Base-by-base conservation (phyloP, 1,284 basidiomycete species). In the Ceratobasidium sp. region DNA sequence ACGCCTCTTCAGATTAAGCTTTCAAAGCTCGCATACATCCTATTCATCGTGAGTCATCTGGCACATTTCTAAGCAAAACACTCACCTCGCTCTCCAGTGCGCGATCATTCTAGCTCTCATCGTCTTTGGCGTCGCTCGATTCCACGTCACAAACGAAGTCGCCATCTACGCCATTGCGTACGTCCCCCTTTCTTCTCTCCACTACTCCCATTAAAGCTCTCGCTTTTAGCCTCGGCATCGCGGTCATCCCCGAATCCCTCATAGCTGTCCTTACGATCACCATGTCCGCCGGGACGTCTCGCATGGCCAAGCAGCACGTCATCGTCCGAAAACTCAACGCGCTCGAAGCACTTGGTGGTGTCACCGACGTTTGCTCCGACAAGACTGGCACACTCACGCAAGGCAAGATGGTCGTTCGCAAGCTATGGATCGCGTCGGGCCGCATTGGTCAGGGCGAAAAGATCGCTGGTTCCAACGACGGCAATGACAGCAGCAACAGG, bases 251-350 rank as follows among this genome's bases (percentile, higher is more conserved):
- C 0, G 84, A 84, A 76, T 85, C 85, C 8, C 83, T 87, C 32
- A 83, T 86, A 54, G 86, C 85, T 56, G 80, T 82, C 51, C 77
- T 81, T 54, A 80, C 79, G 29, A 76, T 85, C 77, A 85, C 83
- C 17, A 83, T 84, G 84, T 86, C 88, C 1, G 86, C 87, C 69
- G 89, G 88, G 37, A 40, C 37, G 9, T 40, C 37, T 40, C 37
- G 37, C 37, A 40, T 40, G 37, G 37, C 37, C 9, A 40, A 9
- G 37, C 37, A 40, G 37, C 37, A 40, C 79, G 85, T 87, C 22
- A 54, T 91, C 1, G 88, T 88, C 80, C 91, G 90, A 80, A 87
- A 87, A 77, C 84, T 91, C 71, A 86, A 89, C 64, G 90, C 89
- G 0, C 88, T 90, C 78, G 90, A 86, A 81, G 90, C 90, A 0